Base-by-base conservation (phyloP, 2,329 filamentous ascomycete genomes). In the Myriangium duriaei region DNA sequence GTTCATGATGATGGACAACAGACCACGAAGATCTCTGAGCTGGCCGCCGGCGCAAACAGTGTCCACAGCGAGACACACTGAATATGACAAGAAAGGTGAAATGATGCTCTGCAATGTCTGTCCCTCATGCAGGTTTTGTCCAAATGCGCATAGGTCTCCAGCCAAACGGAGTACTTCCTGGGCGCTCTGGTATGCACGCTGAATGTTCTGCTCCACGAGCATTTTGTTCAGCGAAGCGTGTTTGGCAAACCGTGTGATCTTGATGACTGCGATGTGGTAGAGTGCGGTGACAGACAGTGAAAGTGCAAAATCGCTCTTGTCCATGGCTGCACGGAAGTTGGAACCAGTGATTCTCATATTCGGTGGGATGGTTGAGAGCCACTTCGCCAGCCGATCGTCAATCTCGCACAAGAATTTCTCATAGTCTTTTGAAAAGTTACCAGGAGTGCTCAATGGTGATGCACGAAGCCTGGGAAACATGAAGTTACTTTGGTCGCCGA, bases 241-340 rank as follows among this genome's bases (percentile, higher is more conserved):
- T 7, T 65, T 62, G 10, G 67, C 66, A 48, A 79, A 71, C 28
- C 80, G 70, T 47, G 79, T 77, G 18, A 82, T 62, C 46, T 76
- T 75, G 56, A 81, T 70, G 48, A 74, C 57, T 1, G 74, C 67
- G 32, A 73, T 68, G 51, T 79, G 70, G 52, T 79, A 79, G n/a
- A 81, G 60, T 1, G 69, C 71, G 39, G 81, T 58, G 50, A 77
- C 78, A 30, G 69, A 72, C 18, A 63, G 60, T 31, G 74, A 67
- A 11, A 82, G 59, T 41, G 79, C 81, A 38, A 65, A 58, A 3
- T 64, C 53, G 3, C 64, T 71, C n/a, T 26, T 26, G n/a, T 26
- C n/a, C 21, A n/a, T 26, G 7, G 21, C 21, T n/a, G 21, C 7
- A n/a, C n/a, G n/a, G 21, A 26, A 26, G 21, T 26, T 26, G 21